phyloP scores from a whole-genome alignment of 2,329 filamentous ascomycete species.

The Ophiocordyceps camponoti-leonardi region DNA sequence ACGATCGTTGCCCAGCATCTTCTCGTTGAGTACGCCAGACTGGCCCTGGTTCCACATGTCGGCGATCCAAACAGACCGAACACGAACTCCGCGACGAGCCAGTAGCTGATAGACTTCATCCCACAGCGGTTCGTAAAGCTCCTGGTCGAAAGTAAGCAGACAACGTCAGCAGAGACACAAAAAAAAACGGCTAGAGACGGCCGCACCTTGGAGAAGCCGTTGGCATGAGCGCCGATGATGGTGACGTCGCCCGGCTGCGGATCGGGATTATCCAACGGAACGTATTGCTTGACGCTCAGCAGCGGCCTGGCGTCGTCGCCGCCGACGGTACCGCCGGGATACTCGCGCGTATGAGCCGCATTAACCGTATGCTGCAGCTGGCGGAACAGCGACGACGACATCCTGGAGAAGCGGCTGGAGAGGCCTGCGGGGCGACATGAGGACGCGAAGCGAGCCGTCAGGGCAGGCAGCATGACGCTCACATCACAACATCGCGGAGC shows the following conservation, averaged over 20 bases:
- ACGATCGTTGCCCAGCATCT: constrained; percentile 70
- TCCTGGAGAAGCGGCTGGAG: not conserved
- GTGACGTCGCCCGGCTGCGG: constrained; percentile 65
- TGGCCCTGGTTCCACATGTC: constrained; percentile 76
- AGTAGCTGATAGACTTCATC: constrained; percentile 54
- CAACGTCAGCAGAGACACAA: not conserved
- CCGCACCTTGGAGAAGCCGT: constrained; percentile 73
- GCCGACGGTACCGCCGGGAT: constrained; percentile 51
- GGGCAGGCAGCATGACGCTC: not conserved
- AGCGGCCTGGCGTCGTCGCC: constrained; percentile 59
- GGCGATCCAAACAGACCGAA: constrained; percentile 76
- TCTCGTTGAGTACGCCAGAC: constrained; percentile 63
- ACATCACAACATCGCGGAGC: not conserved
- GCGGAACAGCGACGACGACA: not conserved
- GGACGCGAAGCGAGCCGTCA: not conserved
- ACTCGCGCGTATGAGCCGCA: constrained; percentile 60
- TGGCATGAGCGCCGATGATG: constrained; percentile 74
- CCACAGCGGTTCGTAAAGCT: constrained; percentile 86
- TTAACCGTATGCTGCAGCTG: not conserved
- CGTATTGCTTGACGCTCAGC: constrained; percentile 77
- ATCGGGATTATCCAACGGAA: constrained; percentile 49
- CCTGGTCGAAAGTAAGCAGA: constrained; percentile 26
- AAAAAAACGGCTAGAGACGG: not conserved
- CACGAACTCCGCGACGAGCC: constrained; percentile 42
- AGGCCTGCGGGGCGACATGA: not conserved